Conservation (phyloP, 2,329 filamentous ascomycete species). For the Aspergillus melleus region DNA sequence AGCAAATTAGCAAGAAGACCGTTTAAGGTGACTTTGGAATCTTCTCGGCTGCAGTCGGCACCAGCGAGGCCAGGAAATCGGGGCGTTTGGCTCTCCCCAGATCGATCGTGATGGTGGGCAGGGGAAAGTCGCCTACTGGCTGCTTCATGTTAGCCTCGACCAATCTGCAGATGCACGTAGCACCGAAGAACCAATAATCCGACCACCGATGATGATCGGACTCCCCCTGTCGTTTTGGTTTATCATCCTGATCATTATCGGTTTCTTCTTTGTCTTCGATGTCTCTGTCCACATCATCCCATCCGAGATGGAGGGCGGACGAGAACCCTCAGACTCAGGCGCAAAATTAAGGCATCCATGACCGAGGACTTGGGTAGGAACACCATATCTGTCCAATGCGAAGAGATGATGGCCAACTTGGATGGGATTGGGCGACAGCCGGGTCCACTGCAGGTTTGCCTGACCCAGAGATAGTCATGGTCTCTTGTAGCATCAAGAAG, state of each 20-base stretch:
- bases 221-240: neutral
- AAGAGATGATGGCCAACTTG: neutral
- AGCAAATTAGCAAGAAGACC: neutral
- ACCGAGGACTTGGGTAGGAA: neutral
- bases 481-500: neutral
- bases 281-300: neutral
- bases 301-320: neutral
- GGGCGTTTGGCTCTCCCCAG: neutral
- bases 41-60: conserved; percentile 13
- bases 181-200: neutral
- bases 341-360: neutral
- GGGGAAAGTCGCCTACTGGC: conserved; percentile 7
- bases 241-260: neutral
- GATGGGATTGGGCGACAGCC: neutral
- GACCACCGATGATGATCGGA: neutral
- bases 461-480: neutral
- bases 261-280: conserved; percentile 6
- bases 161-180: conserved; percentile 3
- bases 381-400: neutral
- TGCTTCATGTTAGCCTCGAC: conserved; percentile 16
- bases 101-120: conserved; percentile 1
- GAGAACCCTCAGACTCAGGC: neutral
- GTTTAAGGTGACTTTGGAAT: conserved; percentile 9
- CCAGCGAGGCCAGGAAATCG: conserved; percentile 12
- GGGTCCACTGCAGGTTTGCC: neutral